Base-by-base conservation (phyloP, 2,329 filamentous ascomycete genomes). In the Fusarium sp. region DNA sequence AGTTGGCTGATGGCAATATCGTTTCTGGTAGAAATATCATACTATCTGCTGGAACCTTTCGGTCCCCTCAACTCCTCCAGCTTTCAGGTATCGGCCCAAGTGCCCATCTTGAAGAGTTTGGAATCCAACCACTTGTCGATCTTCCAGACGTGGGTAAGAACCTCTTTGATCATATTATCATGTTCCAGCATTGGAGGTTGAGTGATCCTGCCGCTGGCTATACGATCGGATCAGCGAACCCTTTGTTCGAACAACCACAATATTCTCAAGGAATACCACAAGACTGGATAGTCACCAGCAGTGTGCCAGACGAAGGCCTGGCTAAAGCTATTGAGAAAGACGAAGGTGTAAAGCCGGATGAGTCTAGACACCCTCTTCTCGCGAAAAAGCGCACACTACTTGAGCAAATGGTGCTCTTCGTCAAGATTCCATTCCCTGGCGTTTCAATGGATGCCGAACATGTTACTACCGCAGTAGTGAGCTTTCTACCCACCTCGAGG, bases 81-180 rank as follows among this genome's bases (percentile, higher is more conserved):
- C 78, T 84, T 6, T 84, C 81, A 9, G 84, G 84, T 42, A 80
- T 87, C 38, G 84, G 84, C 0, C 76, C 81, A 1, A 71, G 75
- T 0, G 68, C 73, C 0, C 78, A 82, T 13, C 78, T 88, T 1
- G 40, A 78, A 10, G 70, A 77, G 17, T 76, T 82, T 64, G 73
- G 79, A 9, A 85, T 87, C 28, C 64, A 79, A 24, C 38, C 52
- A 22, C 26, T 69, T 1, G 19, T 81, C 8, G 78, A 84, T 46
- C 78, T 83, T 1, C 81, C 81, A 1, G 85, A 85, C 2, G 86
- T 88, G 2, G 86, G 85, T 7, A 78, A 85, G 67, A 83, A 84
- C 55, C 40, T 78, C 22, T 55, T 63, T 2, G 76, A 77, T 14
- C 74, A 77, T 46, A 56, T 73, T 72, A 52, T 72, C 49, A 65